Evolutionary conservation across 176 grass and related monocot species (phyloP).

Genomic region (Phoenix dactylifera): DNA sequence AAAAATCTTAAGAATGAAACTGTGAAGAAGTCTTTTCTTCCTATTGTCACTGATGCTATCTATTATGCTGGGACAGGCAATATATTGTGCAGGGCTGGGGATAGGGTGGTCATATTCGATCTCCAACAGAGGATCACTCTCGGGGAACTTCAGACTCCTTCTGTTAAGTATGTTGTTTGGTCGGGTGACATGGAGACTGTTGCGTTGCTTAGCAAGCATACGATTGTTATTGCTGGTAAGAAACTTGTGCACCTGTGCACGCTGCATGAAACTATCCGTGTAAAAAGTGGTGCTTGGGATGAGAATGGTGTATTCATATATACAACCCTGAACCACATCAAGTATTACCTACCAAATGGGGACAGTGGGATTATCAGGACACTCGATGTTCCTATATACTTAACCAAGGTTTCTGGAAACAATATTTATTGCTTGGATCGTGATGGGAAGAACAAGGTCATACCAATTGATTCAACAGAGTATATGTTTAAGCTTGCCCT

Average conservation of each 20-base stretch:
- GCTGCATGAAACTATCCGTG: conserved; percentile 85
- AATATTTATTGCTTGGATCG: conserved; percentile 84
- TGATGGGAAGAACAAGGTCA: conserved; percentile 77
- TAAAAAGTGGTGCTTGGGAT: conserved; percentile 99
- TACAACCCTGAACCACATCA: conserved; percentile 92
- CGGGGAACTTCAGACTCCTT: conserved; percentile 68
- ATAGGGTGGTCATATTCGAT: conserved; percentile 73
- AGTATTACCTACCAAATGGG: conserved; percentile 96
- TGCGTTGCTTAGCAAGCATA: conserved; percentile 88
- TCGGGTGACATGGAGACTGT: conserved; percentile 92
- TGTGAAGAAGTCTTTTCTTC: conserved; percentile 77
- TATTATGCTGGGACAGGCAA: conserved; percentile 92
- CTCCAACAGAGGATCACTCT: conserved; percentile 79
- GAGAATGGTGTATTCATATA: conserved; percentile 90
- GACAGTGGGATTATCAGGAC: conserved; percentile 94
- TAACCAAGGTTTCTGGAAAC: conserved; percentile 76
- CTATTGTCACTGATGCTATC: conserved; percentile 68
- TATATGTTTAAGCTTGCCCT: conserved; percentile 96
- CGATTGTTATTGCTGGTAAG: conserved; percentile 78
- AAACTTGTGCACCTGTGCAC: conserved; percentile 80
- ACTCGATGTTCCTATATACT: conserved; percentile 81
- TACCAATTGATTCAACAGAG: conserved; percentile 79
- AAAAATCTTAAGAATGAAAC: conserved; percentile 84
- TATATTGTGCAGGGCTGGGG: conserved; percentile 72
- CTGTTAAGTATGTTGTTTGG: conserved; percentile 83